A percentile compares a stretch with the other conserved stretches of the same genome.
These are phyloP conservation scores for Lyophyllum semitale DNA, from an alignment of 768 basidiomycete species.

Conservation along the genomic window DNA sequence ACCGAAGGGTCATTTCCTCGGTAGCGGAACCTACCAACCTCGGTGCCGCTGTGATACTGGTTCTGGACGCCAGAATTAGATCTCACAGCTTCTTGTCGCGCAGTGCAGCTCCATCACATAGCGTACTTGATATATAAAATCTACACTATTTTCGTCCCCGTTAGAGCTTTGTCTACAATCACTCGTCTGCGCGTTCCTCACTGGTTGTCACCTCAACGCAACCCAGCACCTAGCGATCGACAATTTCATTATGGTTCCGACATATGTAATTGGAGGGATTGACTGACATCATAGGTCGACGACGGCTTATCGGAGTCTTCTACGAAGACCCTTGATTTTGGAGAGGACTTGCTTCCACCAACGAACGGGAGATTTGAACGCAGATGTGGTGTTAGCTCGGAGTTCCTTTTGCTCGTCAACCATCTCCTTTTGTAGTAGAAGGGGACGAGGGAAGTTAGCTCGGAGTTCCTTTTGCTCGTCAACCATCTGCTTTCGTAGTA, in stretches of 20 bases:
- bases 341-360: conserved; percentile 7
- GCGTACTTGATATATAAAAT: too few relatives aligned
- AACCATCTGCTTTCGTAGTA: conserved; percentile 26
- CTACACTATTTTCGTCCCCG: too few relatives aligned
- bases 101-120: too few relatives aligned
- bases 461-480: conserved; percentile 20
- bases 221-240: too few relatives aligned
- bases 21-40: not conserved
- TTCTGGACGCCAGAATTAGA: not conserved
- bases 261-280: too few relatives aligned
- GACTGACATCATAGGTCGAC: too few relatives aligned
- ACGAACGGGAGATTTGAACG: conserved; percentile 4
- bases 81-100: too few relatives aligned
- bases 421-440: conserved; percentile 27
- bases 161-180: too few relatives aligned
- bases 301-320: too few relatives aligned
- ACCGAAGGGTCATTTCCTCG: conserved; percentile 1
- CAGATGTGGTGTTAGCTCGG: conserved; percentile 9
- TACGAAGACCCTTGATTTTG: conserved; percentile 2
- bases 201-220: too few relatives aligned
- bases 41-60: not conserved
- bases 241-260: too few relatives aligned
- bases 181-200: too few relatives aligned
- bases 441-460: conserved; percentile 5
- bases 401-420: conserved; percentile 21